Percentiles rank a stretch among this genome's conserved stretches.
phyloP scores from a whole-genome alignment of 2,329 filamentous ascomycete species.

The Scytalidium sp. region DNA sequence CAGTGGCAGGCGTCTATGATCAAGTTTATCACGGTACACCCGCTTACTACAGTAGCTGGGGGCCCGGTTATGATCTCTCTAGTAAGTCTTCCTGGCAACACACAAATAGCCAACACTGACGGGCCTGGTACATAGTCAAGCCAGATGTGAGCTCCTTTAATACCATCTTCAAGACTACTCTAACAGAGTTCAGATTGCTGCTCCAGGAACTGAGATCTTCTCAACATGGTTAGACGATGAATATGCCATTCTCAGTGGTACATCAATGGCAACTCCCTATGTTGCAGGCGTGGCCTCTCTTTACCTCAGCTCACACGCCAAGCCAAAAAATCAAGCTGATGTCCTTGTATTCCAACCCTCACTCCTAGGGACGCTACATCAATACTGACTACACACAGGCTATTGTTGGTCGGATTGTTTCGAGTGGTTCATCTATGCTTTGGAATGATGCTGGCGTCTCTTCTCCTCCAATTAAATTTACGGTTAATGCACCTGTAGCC shows the following conservation, averaged over 20 bases:
- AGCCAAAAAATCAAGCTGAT: background rate
- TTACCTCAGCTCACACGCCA: constrained; percentile 6
- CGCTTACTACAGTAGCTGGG: background rate
- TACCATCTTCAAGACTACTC: background rate
- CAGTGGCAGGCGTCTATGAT: background rate
- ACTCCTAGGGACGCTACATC: too few relatives aligned
- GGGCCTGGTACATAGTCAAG: background rate
- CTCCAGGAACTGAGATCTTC: constrained; percentile 8
- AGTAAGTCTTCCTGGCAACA: background rate
- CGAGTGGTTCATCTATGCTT: background rate
- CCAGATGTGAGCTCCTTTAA: background rate
- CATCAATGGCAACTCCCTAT: constrained; percentile 14
- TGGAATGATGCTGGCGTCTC: background rate
- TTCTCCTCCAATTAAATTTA: background rate
- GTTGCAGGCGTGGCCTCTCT: constrained; percentile 11
- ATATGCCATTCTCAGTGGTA: constrained; percentile 8
- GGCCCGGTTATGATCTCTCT: background rate
- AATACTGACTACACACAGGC: background rate
- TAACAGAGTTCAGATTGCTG: constrained; percentile 8
- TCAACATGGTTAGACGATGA: constrained; percentile 5
- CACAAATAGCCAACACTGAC: background rate
- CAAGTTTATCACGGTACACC: background rate
- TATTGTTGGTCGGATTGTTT: background rate
- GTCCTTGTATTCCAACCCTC: background rate
- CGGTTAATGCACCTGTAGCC: background rate